Evolutionary conservation across 768 basidiomycete genomes (phyloP).

Genomic region (Xanthoconium purpureum): DNA sequence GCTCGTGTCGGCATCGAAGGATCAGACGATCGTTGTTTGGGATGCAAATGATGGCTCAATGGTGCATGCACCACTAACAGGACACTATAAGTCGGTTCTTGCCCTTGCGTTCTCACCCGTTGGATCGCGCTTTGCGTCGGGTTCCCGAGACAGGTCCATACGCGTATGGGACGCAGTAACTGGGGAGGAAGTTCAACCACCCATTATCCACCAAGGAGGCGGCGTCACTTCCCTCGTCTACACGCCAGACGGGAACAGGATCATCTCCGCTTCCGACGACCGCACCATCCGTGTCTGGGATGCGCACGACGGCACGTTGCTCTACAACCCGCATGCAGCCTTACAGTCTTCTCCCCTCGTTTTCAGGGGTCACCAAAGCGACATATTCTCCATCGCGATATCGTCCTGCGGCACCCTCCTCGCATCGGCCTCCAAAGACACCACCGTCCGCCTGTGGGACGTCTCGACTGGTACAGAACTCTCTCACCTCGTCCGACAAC

Average conservation of each 20-base stretch:
- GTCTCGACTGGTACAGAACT: conserved; percentile 18
- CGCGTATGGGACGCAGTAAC: conserved; percentile 26
- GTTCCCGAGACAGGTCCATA: conserved; percentile 29
- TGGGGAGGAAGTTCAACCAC: conserved; percentile 15
- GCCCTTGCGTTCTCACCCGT: conserved; percentile 30
- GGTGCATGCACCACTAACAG: conserved; percentile 16
- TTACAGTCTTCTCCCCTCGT: conserved; percentile 10
- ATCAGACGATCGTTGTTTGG: conserved; percentile 29
- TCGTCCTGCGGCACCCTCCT: conserved; percentile 31
- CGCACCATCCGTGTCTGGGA: conserved; percentile 31
- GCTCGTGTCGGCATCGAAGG: conserved; percentile 27
- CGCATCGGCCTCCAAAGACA: conserved; percentile 32
- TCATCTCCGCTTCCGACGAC: conserved; percentile 33
- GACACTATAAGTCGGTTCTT: conserved; percentile 26
- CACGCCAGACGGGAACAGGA: conserved; percentile 27
- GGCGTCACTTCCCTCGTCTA: conserved; percentile 26
- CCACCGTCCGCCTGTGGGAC: conserved; percentile 32
- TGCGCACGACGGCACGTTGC: conserved; percentile 15
- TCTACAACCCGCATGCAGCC: conserved; percentile 10
- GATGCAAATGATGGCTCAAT: conserved; percentile 13
- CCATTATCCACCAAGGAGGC: conserved; percentile 19
- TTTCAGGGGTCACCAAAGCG: conserved; percentile 22
- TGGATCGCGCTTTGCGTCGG: conserved; percentile 28
- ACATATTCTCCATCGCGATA: conserved; percentile 27
- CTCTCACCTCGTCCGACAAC: conserved; percentile 26